Conservation (phyloP, 1,139 yeast species). For the Schizosaccharomyces versatilis region DNA sequence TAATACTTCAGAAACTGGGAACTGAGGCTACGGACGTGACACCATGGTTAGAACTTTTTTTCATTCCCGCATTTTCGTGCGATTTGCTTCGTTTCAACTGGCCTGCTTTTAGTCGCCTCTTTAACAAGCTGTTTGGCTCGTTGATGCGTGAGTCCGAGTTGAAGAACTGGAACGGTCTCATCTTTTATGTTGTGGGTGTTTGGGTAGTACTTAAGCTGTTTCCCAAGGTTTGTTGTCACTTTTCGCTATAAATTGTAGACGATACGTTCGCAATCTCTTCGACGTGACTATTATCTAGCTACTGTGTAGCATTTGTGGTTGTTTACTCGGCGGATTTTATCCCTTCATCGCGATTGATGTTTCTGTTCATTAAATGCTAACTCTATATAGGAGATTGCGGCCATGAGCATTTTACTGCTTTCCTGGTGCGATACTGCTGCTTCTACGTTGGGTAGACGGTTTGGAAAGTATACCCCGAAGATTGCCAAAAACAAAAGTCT, state of each 20-base stretch:
- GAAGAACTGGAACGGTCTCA: slow-evolving; percentile 65
- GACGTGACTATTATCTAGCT: background rate
- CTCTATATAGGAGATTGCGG: slow-evolving; percentile 34
- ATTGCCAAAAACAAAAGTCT: slow-evolving; percentile 52
- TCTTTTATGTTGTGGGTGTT: slow-evolving; percentile 15
- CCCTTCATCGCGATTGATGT: background rate
- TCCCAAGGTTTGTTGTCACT: slow-evolving; percentile 32
- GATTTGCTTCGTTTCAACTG: slow-evolving; percentile 49
- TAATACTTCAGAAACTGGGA: background rate
- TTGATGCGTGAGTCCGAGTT: slow-evolving; percentile 68
- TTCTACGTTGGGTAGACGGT: slow-evolving; percentile 69
- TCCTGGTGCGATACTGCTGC: slow-evolving; percentile 98
- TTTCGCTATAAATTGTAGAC: too few species aligned
- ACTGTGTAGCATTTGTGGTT: background rate
- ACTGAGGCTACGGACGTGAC: background rate
- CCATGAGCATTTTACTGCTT: slow-evolving; percentile 53
- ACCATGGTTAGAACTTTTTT: background rate
- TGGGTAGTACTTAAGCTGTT: slow-evolving; percentile 39
- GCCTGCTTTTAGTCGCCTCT: slow-evolving; percentile 36
- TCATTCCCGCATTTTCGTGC: background rate
- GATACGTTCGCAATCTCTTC: too few species aligned
- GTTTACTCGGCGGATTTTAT: background rate
- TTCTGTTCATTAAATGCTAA: background rate
- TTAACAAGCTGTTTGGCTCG: slow-evolving; percentile 49
- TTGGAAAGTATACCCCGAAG: slow-evolving; percentile 66